phyloP scores from a whole-genome alignment of 148 eudicot species.

The Chenopodium suecicum region DNA sequence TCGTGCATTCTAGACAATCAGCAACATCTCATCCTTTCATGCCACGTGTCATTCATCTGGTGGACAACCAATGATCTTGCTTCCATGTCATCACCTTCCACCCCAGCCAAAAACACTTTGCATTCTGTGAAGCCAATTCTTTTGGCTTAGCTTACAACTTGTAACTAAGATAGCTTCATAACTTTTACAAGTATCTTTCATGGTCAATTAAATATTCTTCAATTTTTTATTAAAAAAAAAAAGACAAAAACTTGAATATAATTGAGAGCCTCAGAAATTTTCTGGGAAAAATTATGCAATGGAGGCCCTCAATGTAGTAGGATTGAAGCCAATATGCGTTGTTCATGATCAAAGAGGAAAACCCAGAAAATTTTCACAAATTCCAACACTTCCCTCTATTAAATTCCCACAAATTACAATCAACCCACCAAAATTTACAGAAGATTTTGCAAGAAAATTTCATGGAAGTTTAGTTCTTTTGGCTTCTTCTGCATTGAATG shows the following conservation, averaged over 20 bases:
- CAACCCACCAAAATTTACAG: slow-evolving; percentile 35
- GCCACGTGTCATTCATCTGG: slow-evolving; percentile 47
- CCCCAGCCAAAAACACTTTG: slow-evolving; percentile 24
- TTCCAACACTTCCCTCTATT: slow-evolving; percentile 34
- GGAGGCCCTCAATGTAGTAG: slow-evolving; percentile 79
- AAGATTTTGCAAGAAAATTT: slow-evolving; percentile 34
- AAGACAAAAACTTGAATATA: background rate
- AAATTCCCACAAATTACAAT: slow-evolving; percentile 37
- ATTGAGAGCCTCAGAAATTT: slow-evolving; percentile 12
- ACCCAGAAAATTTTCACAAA: slow-evolving; percentile 50
- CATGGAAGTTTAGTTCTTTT: slow-evolving; percentile 55
- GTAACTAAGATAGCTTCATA: background rate
- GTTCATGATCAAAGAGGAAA: slow-evolving; percentile 60
- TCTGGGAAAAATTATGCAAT: slow-evolving; percentile 40
- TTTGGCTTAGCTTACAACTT: slow-evolving; percentile 6
- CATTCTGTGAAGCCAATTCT: slow-evolving; percentile 22
- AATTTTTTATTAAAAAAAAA: background rate
- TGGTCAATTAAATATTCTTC: slow-evolving; percentile 19
- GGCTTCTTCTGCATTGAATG: slow-evolving; percentile 56
- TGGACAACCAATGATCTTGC: slow-evolving; percentile 40
- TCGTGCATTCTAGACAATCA: slow-evolving; percentile 25
- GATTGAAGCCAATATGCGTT: slow-evolving; percentile 68
- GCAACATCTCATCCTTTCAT: slow-evolving; percentile 41
- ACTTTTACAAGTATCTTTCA: slow-evolving; percentile 1
- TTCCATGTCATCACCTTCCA: slow-evolving; percentile 47